These are phyloP conservation scores for Crithidia brevicula DNA, from an alignment of 208 protist species.

Conservation along the genomic window DNA sequence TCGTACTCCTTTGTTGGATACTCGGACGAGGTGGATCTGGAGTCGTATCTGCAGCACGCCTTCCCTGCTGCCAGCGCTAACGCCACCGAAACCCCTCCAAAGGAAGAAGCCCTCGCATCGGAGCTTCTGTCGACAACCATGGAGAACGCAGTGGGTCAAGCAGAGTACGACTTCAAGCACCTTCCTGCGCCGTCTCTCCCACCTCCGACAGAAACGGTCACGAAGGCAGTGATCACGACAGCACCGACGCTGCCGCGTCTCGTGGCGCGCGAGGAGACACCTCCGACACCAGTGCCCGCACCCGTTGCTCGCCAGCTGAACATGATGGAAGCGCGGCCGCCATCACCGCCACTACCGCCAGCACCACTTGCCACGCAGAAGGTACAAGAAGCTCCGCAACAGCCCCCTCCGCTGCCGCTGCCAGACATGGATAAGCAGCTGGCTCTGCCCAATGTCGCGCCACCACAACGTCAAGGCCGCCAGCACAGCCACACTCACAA, in stretches of 20 bases:
- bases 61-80: neutral
- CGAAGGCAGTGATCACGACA: no score
- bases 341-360: no score
- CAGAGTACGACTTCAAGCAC: slow-evolving; percentile 12
- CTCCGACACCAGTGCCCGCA: neutral
- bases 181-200: neutral
- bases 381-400: no score
- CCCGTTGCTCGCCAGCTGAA: neutral
- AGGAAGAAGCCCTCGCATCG: neutral
- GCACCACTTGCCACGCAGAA: no score
- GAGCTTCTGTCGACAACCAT: neutral
- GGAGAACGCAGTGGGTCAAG: neutral
- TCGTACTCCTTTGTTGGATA: slow-evolving; percentile 3
- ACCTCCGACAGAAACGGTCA: neutral
- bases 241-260: neutral
- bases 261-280: neutral
- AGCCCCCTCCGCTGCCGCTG: neutral
- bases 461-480: no score
- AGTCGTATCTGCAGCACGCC: slow-evolving; percentile 1
- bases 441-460: no score
- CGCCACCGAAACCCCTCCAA: neutral
- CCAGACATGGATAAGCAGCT: neutral
- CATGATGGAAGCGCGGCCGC: neutral
- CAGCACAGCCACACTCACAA: neutral
- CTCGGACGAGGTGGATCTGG: neutral